Evolutionary conservation across 2,329 filamentous ascomycete species (phyloP).

Genomic region (Raffaelea deltoideospora): DNA sequence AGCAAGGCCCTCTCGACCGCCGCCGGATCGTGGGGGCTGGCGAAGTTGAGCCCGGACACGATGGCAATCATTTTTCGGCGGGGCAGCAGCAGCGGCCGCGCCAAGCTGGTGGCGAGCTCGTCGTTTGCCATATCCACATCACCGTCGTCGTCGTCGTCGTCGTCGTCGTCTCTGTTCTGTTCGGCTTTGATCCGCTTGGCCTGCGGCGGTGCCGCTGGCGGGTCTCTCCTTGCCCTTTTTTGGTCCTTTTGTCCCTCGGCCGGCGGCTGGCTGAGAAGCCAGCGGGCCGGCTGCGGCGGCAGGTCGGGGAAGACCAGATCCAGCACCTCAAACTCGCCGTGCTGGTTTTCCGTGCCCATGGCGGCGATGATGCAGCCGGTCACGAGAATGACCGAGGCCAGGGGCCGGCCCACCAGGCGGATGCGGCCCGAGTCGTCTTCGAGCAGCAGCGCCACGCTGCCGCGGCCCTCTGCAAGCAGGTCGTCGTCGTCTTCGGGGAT

Average conservation of each 20-base stretch:
- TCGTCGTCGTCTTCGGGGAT: slow-evolving; percentile 47
- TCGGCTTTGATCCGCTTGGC: too few species aligned
- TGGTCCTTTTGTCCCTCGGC: background rate
- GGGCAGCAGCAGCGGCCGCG: too few species aligned
- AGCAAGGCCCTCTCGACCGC: slow-evolving; percentile 63
- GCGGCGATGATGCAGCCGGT: slow-evolving; percentile 92
- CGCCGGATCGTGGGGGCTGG: slow-evolving; percentile 55
- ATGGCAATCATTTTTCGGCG: too few species aligned
- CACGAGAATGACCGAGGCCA: slow-evolving; percentile 59
- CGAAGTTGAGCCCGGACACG: slow-evolving; percentile 77
- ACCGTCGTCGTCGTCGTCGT: slow-evolving; percentile 24
- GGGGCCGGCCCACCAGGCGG: slow-evolving; percentile 54
- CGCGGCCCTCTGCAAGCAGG: slow-evolving; percentile 15
- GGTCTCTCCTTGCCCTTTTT: slow-evolving; percentile 14
- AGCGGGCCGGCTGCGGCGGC: slow-evolving; percentile 65
- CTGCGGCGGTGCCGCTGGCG: slow-evolving; percentile 7
- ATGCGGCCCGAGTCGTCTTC: slow-evolving; percentile 93
- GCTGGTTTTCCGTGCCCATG: slow-evolving; percentile 81
- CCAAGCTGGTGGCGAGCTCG: slow-evolving; percentile 17
- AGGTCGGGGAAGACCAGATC: slow-evolving; percentile 83
- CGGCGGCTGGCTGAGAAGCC: slow-evolving; percentile 47
- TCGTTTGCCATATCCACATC: slow-evolving; percentile 42
- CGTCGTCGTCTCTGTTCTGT: slow-evolving; percentile 22
- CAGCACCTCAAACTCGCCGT: slow-evolving; percentile 85
- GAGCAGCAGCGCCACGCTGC: slow-evolving; percentile 44